These are phyloP conservation scores for Gracilaria domingensis DNA, from an alignment of 23 red algal species.

Conservation along the genomic window DNA sequence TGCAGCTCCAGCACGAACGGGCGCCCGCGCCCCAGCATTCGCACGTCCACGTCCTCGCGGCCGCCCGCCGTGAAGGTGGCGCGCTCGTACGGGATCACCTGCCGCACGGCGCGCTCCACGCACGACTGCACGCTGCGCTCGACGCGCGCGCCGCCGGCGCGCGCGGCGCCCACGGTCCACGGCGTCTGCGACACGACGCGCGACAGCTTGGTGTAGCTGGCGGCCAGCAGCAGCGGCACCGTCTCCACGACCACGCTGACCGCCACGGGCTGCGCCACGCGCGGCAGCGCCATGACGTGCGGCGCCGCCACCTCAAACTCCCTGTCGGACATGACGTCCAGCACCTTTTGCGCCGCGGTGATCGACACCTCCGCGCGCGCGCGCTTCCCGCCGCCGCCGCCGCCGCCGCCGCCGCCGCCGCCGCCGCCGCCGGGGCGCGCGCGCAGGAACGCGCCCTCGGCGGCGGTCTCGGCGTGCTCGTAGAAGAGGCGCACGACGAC, in stretches of 20 bases:
- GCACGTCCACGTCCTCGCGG: conserved; percentile 92
- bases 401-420: not conserved
- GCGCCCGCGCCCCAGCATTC: conserved; percentile 85
- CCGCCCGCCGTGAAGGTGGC: conserved; percentile 89
- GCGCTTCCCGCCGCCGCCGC: not conserved
- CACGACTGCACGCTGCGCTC: conserved; percentile 34
- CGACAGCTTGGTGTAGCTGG: conserved; percentile 84
- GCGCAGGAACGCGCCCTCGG: conserved; percentile 1
- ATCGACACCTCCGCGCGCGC: conserved; percentile 1
- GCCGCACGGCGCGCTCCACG: not conserved
- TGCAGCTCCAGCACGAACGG: conserved; percentile 80
- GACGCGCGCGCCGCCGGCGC: conserved; percentile 20
- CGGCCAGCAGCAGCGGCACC: conserved; percentile 68
- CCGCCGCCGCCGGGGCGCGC: not conserved
- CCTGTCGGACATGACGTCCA: conserved; percentile 28
- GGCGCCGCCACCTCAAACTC: conserved; percentile 26
- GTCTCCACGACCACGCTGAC: conserved; percentile 20
- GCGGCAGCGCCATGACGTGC: conserved; percentile 25
- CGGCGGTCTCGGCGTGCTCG: not conserved
- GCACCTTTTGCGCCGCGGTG: conserved; percentile 8
- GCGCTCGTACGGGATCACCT: not conserved
- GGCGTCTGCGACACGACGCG: conserved; percentile 89
- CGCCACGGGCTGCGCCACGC: not conserved
- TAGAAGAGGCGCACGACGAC: conserved; percentile 29
- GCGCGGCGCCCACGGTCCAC: conserved; percentile 46